Conservation (phyloP, 179 eudicot species). For the Spinacia oleracea region DNA sequence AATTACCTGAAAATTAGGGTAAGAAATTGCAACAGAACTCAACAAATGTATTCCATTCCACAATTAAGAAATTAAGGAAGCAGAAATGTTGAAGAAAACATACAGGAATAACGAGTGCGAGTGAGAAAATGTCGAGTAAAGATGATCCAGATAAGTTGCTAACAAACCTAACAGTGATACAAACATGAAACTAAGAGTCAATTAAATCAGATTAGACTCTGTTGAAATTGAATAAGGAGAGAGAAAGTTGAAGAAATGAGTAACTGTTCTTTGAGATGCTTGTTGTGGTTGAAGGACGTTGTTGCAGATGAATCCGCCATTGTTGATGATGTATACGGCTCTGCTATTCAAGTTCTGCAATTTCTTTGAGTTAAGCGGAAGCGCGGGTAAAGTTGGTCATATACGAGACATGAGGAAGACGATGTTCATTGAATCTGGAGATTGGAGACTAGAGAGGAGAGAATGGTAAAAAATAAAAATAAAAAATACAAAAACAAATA, state of each 20-base stretch:
- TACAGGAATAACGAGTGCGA: slow-evolving; percentile 57
- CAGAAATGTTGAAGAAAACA: slow-evolving; percentile 17
- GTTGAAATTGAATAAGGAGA: slow-evolving; percentile 10
- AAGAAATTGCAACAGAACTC: neutral
- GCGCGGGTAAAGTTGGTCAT: too few species aligned
- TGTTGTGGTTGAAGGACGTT: slow-evolving; percentile 70
- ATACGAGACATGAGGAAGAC: too few species aligned
- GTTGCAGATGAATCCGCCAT: slow-evolving; percentile 55
- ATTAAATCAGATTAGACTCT: neutral
- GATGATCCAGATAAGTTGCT: slow-evolving; percentile 95
- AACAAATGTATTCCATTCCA: neutral
- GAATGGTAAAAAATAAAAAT: too few species aligned
- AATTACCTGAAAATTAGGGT: slow-evolving; percentile 29
- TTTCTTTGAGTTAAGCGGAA: too few species aligned
- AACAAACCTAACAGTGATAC: slow-evolving; percentile 56
- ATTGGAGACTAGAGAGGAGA: too few species aligned
- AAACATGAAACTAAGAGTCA: slow-evolving; percentile 6
- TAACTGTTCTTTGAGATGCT: slow-evolving; percentile 87
- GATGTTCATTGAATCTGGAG: too few species aligned
- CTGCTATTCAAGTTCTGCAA: neutral
- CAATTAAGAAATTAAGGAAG: neutral
- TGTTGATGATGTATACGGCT: slow-evolving; percentile 15
- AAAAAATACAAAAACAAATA: too few species aligned
- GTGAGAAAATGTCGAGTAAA: slow-evolving; percentile 61
- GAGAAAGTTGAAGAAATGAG: neutral